These are phyloP conservation scores for Biscogniauxia sp. DNA, from an alignment of 2,329 filamentous ascomycete genomes.

Conservation along the genomic window DNA sequence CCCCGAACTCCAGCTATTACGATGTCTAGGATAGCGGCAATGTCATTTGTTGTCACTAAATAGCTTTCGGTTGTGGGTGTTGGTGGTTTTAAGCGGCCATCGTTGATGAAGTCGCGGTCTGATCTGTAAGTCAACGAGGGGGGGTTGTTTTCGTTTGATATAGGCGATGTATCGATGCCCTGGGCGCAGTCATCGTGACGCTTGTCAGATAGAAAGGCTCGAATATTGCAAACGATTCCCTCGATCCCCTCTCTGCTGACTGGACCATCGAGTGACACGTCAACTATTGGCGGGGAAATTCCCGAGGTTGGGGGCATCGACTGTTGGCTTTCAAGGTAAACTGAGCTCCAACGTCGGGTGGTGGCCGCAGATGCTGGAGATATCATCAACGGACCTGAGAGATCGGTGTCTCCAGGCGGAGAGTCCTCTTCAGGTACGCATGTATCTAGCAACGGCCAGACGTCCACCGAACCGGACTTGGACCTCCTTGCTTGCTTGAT, in stretches of 20 bases:
- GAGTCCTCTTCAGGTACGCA: neutral
- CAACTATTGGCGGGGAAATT: conserved; percentile 2
- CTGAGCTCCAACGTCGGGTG: conserved; percentile 14
- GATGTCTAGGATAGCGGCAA: conserved; percentile 32
- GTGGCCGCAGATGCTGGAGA: conserved; percentile 12
- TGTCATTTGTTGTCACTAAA: conserved; percentile 27
- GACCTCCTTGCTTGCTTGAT: conserved; percentile 6
- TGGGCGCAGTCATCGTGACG: conserved; percentile 15
- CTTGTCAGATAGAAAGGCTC: conserved; percentile 23
- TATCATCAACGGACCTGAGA: conserved; percentile 3
- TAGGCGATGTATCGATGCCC: neutral
- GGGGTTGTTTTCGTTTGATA: conserved; percentile 10
- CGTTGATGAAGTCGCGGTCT: neutral
- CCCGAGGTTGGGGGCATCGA: conserved; percentile 4
- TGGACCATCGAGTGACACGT: conserved; percentile 3
- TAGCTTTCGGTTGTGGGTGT: conserved; percentile 17
- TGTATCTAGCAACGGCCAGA: too few relatives aligned
- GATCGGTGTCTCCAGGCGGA: neutral
- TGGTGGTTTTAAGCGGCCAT: neutral
- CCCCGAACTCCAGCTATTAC: conserved; percentile 25
- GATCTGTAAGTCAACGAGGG: conserved; percentile 1
- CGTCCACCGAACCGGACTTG: too few relatives aligned
- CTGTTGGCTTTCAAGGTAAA: conserved; percentile 3
- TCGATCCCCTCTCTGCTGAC: conserved; percentile 19
- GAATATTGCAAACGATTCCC: conserved; percentile 25